A percentile compares a stretch with the other conserved stretches of the same genome.
Evolutionary conservation across 2,329 filamentous ascomycete genomes (phyloP).

Genomic region (Colletotrichum eleusines): DNA sequence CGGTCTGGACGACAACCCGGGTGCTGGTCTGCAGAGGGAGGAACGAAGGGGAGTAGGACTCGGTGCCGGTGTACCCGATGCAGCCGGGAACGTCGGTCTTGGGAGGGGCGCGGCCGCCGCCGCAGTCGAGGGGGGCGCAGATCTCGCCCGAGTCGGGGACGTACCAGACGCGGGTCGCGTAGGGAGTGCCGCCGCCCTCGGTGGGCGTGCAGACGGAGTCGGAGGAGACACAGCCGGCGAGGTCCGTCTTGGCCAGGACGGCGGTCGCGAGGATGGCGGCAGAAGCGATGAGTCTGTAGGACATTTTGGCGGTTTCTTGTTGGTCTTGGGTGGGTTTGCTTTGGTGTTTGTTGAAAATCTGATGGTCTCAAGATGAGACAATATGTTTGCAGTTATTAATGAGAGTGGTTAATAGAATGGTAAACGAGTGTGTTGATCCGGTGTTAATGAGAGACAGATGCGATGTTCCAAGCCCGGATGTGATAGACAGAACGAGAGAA

Average conservation of each 20-base stretch:
- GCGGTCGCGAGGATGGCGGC: slow-evolving; percentile 48
- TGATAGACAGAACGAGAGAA: background rate
- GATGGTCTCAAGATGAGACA: background rate
- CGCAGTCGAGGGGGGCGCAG: slow-evolving; percentile 74
- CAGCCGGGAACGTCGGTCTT: slow-evolving; percentile 75
- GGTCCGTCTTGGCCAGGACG: slow-evolving; percentile 58
- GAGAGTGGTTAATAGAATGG: background rate
- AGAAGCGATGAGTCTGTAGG: slow-evolving; percentile 41
- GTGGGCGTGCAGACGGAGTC: slow-evolving; percentile 44
- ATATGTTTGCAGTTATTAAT: background rate
- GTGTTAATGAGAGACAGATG: background rate
- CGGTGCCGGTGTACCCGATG: slow-evolving; percentile 65
- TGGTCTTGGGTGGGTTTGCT: background rate
- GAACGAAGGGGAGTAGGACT: slow-evolving; percentile 64
- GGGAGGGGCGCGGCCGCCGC: slow-evolving; percentile 73
- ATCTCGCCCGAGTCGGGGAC: slow-evolving; percentile 73
- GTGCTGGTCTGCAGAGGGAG: slow-evolving; percentile 51
- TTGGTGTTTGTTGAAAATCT: background rate
- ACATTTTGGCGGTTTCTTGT: slow-evolving; percentile 25
- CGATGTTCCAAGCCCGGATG: background rate
- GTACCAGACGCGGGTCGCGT: slow-evolving; percentile 67
- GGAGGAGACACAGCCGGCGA: slow-evolving; percentile 59
- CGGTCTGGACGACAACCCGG: background rate
- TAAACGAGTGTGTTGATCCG: slow-evolving; percentile 26
- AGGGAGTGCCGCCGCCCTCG: slow-evolving; percentile 47